Conservation (phyloP, 1,284 basidiomycete genomes). For the Melampsora americana region DNA sequence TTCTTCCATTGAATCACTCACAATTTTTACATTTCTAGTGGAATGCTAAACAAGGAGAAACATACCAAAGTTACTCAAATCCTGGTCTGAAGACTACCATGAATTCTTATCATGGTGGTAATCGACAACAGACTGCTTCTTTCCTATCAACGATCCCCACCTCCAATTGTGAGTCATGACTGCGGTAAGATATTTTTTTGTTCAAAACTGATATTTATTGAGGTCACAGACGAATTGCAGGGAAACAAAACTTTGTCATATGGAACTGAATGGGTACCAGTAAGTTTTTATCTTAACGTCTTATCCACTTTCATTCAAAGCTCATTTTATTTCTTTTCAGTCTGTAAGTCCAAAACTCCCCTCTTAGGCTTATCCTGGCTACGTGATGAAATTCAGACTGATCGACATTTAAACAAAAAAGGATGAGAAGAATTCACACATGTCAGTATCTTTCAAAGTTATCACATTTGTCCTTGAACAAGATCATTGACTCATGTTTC, state of each 20-base stretch:
- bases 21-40: conserved; percentile 9
- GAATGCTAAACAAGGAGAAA: conserved; percentile 9
- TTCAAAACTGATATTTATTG: conserved; percentile 46
- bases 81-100: conserved; percentile 44
- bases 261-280: conserved; percentile 48
- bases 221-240: conserved; percentile 47
- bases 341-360: conserved; percentile 7
- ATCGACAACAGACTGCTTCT: conserved; percentile 52
- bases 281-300: conserved; percentile 46
- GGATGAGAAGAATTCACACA: conserved; percentile 26
- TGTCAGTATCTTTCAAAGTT: conserved; percentile 20
- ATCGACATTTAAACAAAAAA: background rate
- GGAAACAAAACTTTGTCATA: conserved; percentile 47
- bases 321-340: background rate
- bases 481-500: background rate
- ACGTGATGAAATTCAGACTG: background rate
- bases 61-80: conserved; percentile 31
- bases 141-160: conserved; percentile 48
- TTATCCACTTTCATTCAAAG: background rate
- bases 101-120: conserved; percentile 50
- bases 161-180: conserved; percentile 48
- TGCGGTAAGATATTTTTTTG: conserved; percentile 45
- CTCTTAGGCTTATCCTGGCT: background rate
- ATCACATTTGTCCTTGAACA: background rate
- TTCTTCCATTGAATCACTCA: background rate